A percentile compares a stretch with the other conserved stretches of the same genome.
Conservation (phyloP, 768 basidiomycete species). For the Filobasidium floriforme region DNA sequence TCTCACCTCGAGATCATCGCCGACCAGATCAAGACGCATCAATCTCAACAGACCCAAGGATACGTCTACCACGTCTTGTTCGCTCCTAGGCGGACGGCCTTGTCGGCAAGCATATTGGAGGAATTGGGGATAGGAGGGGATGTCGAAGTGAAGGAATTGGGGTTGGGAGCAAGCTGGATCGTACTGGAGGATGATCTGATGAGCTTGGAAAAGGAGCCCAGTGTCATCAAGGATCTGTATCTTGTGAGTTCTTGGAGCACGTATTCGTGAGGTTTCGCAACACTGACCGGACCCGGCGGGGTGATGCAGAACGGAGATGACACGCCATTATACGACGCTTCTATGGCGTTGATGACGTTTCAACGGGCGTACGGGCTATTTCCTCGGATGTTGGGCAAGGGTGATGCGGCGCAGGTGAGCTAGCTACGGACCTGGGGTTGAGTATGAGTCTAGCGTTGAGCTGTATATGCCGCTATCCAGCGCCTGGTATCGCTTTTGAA, state of each 20-base stretch:
- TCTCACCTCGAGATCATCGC: constrained; percentile 81
- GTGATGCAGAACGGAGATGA: constrained; percentile 76
- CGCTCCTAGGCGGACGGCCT: constrained; percentile 76
- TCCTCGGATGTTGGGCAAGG: constrained; percentile 87
- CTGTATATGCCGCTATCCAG: too few species aligned
- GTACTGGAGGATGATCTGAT: constrained; percentile 87
- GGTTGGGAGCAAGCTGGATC: constrained; percentile 69
- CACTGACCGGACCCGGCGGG: constrained; percentile 11
- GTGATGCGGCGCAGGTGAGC: constrained; percentile 56
- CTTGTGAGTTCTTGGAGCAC: constrained; percentile 56
- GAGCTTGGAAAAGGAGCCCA: constrained; percentile 70
- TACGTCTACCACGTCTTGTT: constrained; percentile 79
- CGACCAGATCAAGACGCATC: constrained; percentile 83
- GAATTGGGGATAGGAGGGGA: constrained; percentile 99
- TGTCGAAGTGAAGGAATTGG: constrained; percentile 66
- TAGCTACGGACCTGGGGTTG: too few species aligned
- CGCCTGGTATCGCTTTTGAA: background rate
- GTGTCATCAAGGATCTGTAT: constrained; percentile 80
- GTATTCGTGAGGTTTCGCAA: constrained; percentile 9
- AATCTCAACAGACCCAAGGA: constrained; percentile 42
- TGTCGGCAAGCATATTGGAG: constrained; percentile 77
- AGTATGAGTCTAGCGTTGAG: too few species aligned
- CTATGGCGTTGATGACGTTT: constrained; percentile 71
- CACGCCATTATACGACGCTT: constrained; percentile 77
- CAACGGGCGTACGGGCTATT: constrained; percentile 81